Evolutionary conservation across 1,139 yeast genomes (phyloP).

Genomic region (Arxiozyma telluris): DNA sequence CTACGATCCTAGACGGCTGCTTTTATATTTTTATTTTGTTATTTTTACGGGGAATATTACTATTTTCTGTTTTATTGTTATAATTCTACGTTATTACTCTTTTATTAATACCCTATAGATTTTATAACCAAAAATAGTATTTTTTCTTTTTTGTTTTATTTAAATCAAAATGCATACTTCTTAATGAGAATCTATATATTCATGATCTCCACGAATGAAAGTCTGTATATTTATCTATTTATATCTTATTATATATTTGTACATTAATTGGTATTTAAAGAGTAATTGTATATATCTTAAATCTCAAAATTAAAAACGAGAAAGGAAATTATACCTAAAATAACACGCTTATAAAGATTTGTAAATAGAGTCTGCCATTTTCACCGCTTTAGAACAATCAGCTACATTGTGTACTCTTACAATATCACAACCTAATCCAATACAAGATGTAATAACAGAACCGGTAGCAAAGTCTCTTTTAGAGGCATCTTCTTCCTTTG

Average conservation of each 20-base stretch:
- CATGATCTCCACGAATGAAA: background rate
- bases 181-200: background rate
- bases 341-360: constrained; percentile 19
- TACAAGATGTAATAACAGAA: constrained; percentile 65
- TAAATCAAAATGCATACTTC: background rate
- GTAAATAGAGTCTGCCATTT: constrained; percentile 63
- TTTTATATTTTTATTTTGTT: constrained; percentile 44
- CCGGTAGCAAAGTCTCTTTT: constrained; percentile 71
- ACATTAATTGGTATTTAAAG: constrained; percentile 3
- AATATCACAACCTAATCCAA: constrained; percentile 68
- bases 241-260: background rate
- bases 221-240: constrained; percentile 1
- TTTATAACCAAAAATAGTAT: background rate
- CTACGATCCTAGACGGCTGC: constrained; percentile 26
- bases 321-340: background rate
- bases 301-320: background rate
- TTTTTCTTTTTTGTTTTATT: background rate
- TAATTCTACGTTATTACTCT: background rate
- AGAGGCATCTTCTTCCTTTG: constrained; percentile 39
- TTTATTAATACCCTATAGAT: constrained; percentile 1
- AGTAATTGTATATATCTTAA: background rate
- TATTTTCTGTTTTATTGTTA: background rate
- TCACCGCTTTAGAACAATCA: constrained; percentile 54
- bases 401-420: constrained; percentile 83
- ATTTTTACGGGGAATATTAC: constrained; percentile 21